Percentiles rank a stretch among this genome's conserved stretches.
These are phyloP conservation scores for Phytophthora hibernalis DNA, from an alignment of 352 stramenopile genomes.

Conservation along the genomic window DNA sequence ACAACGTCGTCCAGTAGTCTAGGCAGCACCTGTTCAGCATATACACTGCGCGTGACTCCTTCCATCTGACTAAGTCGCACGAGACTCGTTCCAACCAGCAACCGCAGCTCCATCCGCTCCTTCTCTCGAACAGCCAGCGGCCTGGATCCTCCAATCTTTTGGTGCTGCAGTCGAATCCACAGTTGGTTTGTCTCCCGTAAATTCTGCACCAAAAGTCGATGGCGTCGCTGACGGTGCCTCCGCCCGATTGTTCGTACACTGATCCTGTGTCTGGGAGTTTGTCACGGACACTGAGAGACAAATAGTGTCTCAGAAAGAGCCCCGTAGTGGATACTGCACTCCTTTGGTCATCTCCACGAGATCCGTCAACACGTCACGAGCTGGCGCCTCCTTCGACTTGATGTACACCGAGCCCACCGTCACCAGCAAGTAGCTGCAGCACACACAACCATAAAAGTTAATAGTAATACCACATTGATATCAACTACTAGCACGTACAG, in stretches of 20 bases:
- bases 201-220: slow-evolving; percentile 98
- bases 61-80: slow-evolving; percentile 97
- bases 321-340: slow-evolving; percentile 98
- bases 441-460: slow-evolving; percentile 1
- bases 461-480: neutral
- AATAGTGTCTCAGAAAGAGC: slow-evolving; percentile 98
- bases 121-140: slow-evolving; percentile 60
- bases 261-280: slow-evolving; percentile 93
- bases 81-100: slow-evolving; percentile 98
- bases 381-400: slow-evolving; percentile 69
- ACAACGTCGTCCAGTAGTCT: slow-evolving; percentile 93
- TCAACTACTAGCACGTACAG: slow-evolving; percentile 52
- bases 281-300: slow-evolving; percentile 93
- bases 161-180: slow-evolving; percentile 99
- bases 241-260: slow-evolving; percentile 76
- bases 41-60: slow-evolving; percentile 91
- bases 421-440: slow-evolving; percentile 93
- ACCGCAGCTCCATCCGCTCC: slow-evolving; percentile 94
- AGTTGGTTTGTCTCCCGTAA: slow-evolving; percentile 98
- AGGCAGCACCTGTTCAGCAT: slow-evolving; percentile 91
- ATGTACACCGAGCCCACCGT: slow-evolving; percentile 97
- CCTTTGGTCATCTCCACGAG: slow-evolving; percentile 99
- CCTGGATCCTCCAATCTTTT: slow-evolving; percentile 53
- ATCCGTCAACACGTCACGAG: slow-evolving; percentile 96
- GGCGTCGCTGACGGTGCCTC: slow-evolving; percentile 86